Conservation (phyloP, 352 stramenopile species). For the Pythium insidiosum region DNA sequence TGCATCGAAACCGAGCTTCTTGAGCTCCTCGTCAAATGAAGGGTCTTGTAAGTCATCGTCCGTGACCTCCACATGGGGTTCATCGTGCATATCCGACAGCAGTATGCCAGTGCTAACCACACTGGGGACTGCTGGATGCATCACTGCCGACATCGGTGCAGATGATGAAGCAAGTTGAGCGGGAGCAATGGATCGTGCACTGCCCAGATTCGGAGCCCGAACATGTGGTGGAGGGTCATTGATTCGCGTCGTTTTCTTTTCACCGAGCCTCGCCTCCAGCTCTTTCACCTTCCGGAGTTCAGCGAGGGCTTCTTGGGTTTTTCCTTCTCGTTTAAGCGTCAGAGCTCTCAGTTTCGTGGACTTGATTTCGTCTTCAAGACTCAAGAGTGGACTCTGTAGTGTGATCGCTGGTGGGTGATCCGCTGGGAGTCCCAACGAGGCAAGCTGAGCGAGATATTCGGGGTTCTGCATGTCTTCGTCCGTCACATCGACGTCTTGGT, state of each 20-base stretch:
- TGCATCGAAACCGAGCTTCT: slow-evolving; percentile 26
- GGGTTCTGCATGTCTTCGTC: slow-evolving; percentile 75
- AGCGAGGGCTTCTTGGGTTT: slow-evolving; percentile 42
- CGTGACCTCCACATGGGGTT: slow-evolving; percentile 38
- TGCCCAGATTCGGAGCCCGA: too few relatives aligned
- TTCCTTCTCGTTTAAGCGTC: slow-evolving; percentile 39
- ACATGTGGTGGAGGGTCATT: too few relatives aligned
- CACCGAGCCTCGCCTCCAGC: slow-evolving; percentile 37
- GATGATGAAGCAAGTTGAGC: too few relatives aligned
- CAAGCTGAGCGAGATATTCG: slow-evolving; percentile 54
- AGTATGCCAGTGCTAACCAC: too few relatives aligned
- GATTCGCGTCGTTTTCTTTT: too few relatives aligned
- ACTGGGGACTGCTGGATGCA: neutral
- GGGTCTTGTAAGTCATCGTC: slow-evolving; percentile 54
- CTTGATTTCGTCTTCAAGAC: slow-evolving; percentile 42
- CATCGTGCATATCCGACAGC: too few relatives aligned
- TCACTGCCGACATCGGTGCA: neutral
- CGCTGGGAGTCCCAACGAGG: slow-evolving; percentile 28
- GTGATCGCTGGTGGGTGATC: neutral
- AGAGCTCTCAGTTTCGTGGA: slow-evolving; percentile 38
- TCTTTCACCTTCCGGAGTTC: slow-evolving; percentile 57
- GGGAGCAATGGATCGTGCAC: too few relatives aligned
- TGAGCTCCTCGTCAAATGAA: slow-evolving; percentile 33
- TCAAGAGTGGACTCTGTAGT: too few relatives aligned
- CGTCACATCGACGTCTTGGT: slow-evolving; percentile 52